Evolutionary conservation across 257 asterid genomes (phyloP).

Genomic region (Buddleja alternifolia): DNA sequence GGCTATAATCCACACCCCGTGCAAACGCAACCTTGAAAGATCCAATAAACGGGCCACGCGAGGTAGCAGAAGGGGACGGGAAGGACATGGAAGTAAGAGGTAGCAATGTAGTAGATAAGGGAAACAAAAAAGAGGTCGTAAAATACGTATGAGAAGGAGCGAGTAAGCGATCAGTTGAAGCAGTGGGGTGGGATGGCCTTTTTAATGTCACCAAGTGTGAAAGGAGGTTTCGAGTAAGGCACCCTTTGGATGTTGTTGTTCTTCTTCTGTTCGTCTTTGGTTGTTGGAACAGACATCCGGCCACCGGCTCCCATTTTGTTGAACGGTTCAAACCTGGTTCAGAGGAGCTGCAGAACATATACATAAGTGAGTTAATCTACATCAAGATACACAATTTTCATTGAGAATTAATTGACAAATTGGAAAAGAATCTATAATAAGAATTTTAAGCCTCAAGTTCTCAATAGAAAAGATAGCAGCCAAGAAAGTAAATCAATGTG

Average conservation of each 20-base stretch:
- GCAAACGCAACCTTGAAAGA: slow-evolving; percentile 62
- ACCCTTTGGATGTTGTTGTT: slow-evolving; percentile 38
- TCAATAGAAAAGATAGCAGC: too few species aligned
- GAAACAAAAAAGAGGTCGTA: slow-evolving; percentile 50
- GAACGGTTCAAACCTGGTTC: slow-evolving; percentile 23
- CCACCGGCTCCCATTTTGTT: slow-evolving; percentile 73
- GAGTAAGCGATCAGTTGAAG: slow-evolving; percentile 57
- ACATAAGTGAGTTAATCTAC: too few species aligned
- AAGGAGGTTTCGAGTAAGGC: slow-evolving; percentile 63
- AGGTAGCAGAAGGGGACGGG: slow-evolving; percentile 44
- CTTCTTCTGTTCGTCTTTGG: slow-evolving; percentile 32
- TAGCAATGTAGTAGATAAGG: slow-evolving; percentile 53
- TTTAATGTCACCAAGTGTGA: slow-evolving; percentile 66
- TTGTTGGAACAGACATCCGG: slow-evolving; percentile 44
- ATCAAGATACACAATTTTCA: too few species aligned
- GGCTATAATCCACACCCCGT: slow-evolving; percentile 75
- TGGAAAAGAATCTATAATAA: too few species aligned
- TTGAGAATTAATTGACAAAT: too few species aligned
- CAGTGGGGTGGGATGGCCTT: slow-evolving; percentile 79
- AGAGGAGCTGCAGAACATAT: background rate
- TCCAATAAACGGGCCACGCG: slow-evolving; percentile 64
- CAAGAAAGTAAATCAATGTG: too few species aligned
- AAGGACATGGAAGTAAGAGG: slow-evolving; percentile 50
- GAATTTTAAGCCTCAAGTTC: too few species aligned
- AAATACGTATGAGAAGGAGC: slow-evolving; percentile 56